phyloP scores from a whole-genome alignment of 257 asterid genomes.

The Cordia subcordata region DNA sequence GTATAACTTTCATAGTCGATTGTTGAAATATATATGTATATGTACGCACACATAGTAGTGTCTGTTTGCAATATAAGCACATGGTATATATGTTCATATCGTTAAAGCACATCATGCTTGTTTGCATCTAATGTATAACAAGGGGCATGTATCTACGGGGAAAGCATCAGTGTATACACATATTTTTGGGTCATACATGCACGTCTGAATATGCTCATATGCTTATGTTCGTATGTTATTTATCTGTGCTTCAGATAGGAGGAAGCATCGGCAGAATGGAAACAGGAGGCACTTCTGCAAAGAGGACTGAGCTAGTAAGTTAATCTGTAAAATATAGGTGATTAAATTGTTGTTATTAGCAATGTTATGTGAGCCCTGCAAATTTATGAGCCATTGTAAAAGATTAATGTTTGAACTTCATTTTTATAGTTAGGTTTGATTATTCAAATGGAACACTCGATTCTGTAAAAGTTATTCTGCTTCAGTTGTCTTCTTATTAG shows the following conservation, averaged over 20 bases:
- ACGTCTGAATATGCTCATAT: no score
- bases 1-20: no score
- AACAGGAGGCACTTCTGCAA: conserved; percentile 20
- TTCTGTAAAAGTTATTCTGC: background rate
- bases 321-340: background rate
- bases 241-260: conserved; percentile 13
- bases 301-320: conserved; percentile 47
- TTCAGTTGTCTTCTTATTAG: background rate
- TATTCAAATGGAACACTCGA: background rate
- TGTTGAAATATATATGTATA: no score
- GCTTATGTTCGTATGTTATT: background rate
- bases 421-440: background rate
- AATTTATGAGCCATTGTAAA: background rate
- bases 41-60: background rate
- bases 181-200: no score
- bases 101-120: no score
- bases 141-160: no score
- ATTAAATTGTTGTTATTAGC: conserved; percentile 11
- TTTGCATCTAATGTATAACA: no score
- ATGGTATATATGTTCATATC: no score
- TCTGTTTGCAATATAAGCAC: no score
- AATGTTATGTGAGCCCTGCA: background rate
- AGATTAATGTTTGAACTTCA: background rate
- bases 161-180: no score
- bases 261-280: conserved; percentile 69